Evolutionary conservation across 768 basidiomycete genomes (phyloP), one percentile per base, ranked within the genome.

Genomic region (Tulasnella sp.): DNA sequence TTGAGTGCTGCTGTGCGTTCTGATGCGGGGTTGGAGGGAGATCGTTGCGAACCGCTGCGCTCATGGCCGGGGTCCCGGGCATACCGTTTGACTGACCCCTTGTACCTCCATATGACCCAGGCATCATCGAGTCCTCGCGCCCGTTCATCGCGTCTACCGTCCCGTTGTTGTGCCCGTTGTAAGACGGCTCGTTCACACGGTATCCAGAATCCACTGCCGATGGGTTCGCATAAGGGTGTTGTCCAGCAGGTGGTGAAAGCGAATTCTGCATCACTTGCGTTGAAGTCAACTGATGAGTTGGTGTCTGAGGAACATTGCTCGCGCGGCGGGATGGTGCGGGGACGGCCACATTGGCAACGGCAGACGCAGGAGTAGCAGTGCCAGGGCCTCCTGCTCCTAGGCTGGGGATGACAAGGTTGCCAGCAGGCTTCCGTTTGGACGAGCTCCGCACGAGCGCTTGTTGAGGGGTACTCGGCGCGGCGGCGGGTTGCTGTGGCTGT

Each of bases 401-500:
- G 34, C 34, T 38, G 23, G 78, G 79, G 43, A 84, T 83, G 7
- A 77, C 76, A 55, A 86, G 79, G 58, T 76, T 77, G 54, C 75
- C 75, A 41, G 82, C 85, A 48, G 80, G 70, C 42, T 67, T 67
- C 27, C 81, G 80, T 70, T 85, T 88, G 59, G 85, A 87, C 44
- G 83, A 84, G 67, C 83, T 78, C 42, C 86, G 82, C 55, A 87
- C 84, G 58, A 88, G 78, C 10, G 86, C 88, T 59, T 88, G 86
- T 15, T 88, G 86, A 23, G 86, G 84, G 29, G 85, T 83, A 15
- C 78, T 34, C 13, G 41, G 30, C 10, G 55, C 32, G 21, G 30
- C 24, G 32, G 45, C 23, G 19, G 7, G 7, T 48, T 5, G 47
- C 23, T 21, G 24, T 24, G 55, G 55, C 23, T n/a, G 44, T 59